These are phyloP conservation scores for Piper betle DNA, from an alignment of 164 flowering plant genomes.

Conservation along the genomic window DNA sequence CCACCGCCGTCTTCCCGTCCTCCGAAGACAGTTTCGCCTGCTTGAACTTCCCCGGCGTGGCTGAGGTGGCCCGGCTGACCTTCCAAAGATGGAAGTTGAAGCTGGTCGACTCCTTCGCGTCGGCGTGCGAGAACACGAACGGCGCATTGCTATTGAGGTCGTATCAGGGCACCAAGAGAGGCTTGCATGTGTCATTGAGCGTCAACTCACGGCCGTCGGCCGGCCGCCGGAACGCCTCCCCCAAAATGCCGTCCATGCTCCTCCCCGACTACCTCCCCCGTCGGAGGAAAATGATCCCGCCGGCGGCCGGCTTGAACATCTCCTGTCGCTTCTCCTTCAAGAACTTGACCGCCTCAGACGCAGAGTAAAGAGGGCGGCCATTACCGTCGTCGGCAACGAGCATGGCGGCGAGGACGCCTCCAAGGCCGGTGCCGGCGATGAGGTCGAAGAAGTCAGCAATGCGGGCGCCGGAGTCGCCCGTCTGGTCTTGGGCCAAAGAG, in stretches of 20 bases:
- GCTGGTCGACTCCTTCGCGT: constrained; percentile 33
- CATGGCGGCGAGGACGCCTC: constrained; percentile 35
- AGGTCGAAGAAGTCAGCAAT: constrained; percentile 43
- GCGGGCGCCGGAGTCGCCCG: constrained; percentile 24
- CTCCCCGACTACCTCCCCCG: constrained; percentile 7
- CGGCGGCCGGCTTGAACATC: constrained; percentile 13
- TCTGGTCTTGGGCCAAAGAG: constrained; percentile 17
- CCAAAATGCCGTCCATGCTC: constrained; percentile 18
- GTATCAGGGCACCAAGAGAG: constrained; percentile 40
- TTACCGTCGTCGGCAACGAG: constrained; percentile 28
- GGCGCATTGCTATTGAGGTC: constrained; percentile 39
- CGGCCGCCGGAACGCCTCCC: constrained; percentile 11
- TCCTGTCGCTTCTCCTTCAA: constrained; percentile 10
- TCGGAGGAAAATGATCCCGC: constrained; percentile 13
- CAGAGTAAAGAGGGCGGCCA: constrained; percentile 31
- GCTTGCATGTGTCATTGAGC: constrained; percentile 33
- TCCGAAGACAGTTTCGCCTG: constrained; percentile 50
- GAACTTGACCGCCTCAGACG: constrained; percentile 21
- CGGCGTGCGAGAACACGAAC: constrained; percentile 45
- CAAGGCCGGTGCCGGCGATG: constrained; percentile 37
- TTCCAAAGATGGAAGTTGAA: constrained; percentile 39
- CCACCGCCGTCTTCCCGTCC: constrained; percentile 67
- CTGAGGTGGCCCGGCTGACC: constrained; percentile 38
- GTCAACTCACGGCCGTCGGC: constrained; percentile 24
- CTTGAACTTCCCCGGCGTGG: constrained; percentile 37